Evolutionary conservation across 768 basidiomycete genomes (phyloP).

Genomic region (Podaxis sp.): DNA sequence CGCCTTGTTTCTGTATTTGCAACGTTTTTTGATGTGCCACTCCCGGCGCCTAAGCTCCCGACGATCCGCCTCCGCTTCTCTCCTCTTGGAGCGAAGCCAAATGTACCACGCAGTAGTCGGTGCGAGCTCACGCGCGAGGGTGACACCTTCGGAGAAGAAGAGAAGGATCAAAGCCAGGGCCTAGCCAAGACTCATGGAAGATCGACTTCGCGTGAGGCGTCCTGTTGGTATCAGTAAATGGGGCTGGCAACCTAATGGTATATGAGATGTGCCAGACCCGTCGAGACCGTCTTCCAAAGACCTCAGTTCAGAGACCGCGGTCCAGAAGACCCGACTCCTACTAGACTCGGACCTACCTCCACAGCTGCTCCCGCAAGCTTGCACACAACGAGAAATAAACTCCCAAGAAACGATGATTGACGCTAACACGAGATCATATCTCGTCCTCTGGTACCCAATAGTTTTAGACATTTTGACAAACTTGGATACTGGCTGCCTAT

Average conservation of each 20-base stretch:
- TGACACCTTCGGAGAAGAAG: background rate
- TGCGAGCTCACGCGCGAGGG: background rate
- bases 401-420: background rate
- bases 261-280: background rate
- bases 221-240: background rate
- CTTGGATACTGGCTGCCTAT: background rate
- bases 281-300: background rate
- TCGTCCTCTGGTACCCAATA: conserved; percentile 2
- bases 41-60: background rate
- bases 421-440: conserved; percentile 1
- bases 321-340: background rate
- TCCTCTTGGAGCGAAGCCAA: background rate
- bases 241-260: background rate
- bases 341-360: background rate
- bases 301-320: background rate
- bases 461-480: background rate
- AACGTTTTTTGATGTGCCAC: background rate
- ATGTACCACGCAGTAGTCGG: no score
- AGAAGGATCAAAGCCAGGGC: background rate
- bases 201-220: background rate
- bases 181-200: background rate
- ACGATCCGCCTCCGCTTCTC: background rate
- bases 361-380: background rate
- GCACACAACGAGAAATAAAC: conserved; percentile 4
- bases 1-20: background rate